These are phyloP conservation scores for Rhododendron vialii DNA, from an alignment of 148 eudicot genomes.

Conservation along the genomic window DNA sequence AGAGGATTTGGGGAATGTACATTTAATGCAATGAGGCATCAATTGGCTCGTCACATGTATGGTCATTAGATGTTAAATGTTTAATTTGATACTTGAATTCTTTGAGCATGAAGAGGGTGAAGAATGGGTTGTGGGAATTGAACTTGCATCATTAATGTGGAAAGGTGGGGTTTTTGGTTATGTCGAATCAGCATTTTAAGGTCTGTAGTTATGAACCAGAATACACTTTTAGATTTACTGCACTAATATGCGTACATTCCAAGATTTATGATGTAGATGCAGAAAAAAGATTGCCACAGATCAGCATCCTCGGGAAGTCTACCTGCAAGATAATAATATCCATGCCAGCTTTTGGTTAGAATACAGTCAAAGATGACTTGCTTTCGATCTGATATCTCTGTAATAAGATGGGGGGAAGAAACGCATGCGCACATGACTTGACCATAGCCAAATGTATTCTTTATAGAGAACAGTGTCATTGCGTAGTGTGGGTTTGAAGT, in stretches of 20 bases:
- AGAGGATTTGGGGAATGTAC: background rate
- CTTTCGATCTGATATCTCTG: background rate
- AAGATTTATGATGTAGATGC: background rate
- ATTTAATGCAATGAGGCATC: background rate
- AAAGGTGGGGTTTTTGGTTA: background rate
- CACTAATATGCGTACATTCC: background rate
- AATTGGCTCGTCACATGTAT: background rate
- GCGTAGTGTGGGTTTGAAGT: background rate
- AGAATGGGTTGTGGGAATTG: background rate
- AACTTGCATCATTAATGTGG: background rate
- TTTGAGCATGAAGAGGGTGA: background rate
- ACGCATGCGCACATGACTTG: background rate
- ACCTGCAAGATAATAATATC: background rate
- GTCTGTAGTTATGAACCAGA: background rate
- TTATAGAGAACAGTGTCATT: background rate
- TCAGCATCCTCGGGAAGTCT: background rate
- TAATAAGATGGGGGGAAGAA: background rate
- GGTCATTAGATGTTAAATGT: background rate
- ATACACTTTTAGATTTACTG: background rate
- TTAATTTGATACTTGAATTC: background rate
- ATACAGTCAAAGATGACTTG: background rate
- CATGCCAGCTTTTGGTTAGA: background rate
- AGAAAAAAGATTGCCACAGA: background rate
- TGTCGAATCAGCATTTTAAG: background rate
- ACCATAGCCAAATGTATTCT: background rate